Percentiles rank a stretch among this genome's conserved stretches.
phyloP scores from a whole-genome alignment of 495 filamentous ascomycete species.

The Penicillium robsamsonii region DNA sequence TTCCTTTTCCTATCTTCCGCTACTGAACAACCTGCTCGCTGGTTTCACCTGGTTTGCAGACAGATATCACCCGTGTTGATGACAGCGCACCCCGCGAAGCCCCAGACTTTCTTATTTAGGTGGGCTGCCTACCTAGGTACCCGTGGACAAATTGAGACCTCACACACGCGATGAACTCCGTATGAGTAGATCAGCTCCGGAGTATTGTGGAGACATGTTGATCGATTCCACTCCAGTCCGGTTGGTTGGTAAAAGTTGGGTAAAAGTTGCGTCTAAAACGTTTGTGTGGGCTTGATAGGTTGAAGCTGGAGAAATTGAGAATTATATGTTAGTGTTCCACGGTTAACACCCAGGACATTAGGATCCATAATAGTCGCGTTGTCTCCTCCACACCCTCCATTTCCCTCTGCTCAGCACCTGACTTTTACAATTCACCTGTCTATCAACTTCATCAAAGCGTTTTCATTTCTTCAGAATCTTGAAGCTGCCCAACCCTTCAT shows the following conservation, averaged over 20 bases:
- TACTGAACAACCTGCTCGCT: background rate
- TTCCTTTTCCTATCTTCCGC: background rate
- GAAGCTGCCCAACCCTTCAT: background rate
- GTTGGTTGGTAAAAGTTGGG: no score
- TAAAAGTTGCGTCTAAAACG: no score
- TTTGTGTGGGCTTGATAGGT: background rate
- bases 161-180: no score
- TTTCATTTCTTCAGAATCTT: background rate
- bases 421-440: background rate
- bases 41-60: background rate
- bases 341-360: constrained; percentile 2
- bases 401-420: background rate
- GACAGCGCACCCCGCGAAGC: background rate
- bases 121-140: background rate
- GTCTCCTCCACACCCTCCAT: background rate
- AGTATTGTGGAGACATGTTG: no score
- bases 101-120: background rate
- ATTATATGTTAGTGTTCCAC: constrained; percentile 1
- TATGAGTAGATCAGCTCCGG: no score
- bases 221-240: no score
- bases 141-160: no score
- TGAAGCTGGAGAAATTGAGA: background rate
- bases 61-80: background rate
- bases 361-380: background rate
- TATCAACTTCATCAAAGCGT: constrained; percentile 1